Conservation (phyloP, 192 early-diverging fungal species). For the Podila verticillata region DNA sequence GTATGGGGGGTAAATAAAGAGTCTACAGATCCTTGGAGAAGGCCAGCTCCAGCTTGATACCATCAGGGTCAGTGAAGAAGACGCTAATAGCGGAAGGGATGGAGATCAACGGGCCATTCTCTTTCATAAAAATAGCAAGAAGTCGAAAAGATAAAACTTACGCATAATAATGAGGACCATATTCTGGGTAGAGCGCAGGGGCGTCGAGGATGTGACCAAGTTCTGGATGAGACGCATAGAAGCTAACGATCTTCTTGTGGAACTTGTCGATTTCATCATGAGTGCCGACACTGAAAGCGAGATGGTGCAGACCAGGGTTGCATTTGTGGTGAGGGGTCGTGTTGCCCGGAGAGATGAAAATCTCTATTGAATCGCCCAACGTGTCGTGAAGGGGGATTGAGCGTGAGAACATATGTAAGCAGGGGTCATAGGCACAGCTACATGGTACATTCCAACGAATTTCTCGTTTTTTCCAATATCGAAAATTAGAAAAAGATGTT, state of each 20-base stretch:
- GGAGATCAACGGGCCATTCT: no score
- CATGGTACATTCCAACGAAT: no score
- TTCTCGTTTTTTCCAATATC: no score
- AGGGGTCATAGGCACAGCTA: no score
- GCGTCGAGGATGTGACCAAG: constrained; percentile 20
- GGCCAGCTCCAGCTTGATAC: constrained; percentile 42
- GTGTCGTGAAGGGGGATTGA: neutral
- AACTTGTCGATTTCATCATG: constrained; percentile 19
- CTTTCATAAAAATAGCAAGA: neutral
- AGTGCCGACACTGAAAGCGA: constrained; percentile 23
- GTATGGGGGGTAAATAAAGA: no score
- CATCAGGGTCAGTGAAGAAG: constrained; percentile 42
- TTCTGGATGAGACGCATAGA: constrained; percentile 18
- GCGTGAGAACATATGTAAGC: no score
- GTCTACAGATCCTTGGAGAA: neutral
- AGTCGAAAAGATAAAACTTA: constrained; percentile 2
- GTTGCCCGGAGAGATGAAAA: constrained; percentile 27
- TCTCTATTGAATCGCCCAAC: neutral
- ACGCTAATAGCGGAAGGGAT: constrained; percentile 2
- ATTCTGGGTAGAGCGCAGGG: constrained; percentile 38
- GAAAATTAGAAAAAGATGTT: no score
- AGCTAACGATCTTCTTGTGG: constrained; percentile 27
- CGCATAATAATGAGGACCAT: constrained; percentile 26
- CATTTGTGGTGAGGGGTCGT: constrained; percentile 23
- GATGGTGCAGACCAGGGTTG: constrained; percentile 27